Conservation (phyloP, 2,329 filamentous ascomycete genomes). For the Biscogniauxia sp. region DNA sequence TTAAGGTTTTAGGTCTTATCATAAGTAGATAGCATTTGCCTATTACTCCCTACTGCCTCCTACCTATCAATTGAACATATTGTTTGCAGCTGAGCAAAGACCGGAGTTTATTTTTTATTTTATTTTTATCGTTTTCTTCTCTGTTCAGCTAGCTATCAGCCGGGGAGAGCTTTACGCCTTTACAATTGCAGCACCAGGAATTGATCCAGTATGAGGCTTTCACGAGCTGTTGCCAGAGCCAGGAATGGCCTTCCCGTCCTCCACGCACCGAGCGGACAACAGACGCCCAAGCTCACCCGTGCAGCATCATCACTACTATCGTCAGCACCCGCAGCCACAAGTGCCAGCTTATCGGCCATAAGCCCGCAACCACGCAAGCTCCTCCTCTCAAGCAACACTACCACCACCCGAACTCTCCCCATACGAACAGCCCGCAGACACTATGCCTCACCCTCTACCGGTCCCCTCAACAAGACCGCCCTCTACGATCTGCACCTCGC, state of each 20-base stretch:
- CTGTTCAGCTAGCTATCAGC: not conserved
- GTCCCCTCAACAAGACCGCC: conserved; percentile 59
- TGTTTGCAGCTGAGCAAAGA: not conserved
- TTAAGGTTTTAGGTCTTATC: conserved; percentile 2
- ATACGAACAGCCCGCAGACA: conserved; percentile 11
- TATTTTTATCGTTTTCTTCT: not conserved
- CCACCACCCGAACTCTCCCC: not conserved
- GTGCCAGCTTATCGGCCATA: conserved; percentile 1
- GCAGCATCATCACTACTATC: conserved; percentile 4
- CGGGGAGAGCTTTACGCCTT: not conserved
- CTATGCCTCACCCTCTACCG: conserved; percentile 21
- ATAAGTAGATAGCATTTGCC: not conserved
- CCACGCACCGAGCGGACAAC: conserved; percentile 11
- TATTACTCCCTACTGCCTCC: no score
- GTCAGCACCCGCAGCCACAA: not conserved
- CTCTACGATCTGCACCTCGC: conserved; percentile 76
- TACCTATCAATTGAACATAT: conserved; percentile 13
- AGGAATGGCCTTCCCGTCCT: conserved; percentile 19
- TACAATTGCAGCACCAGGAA: conserved; percentile 6
- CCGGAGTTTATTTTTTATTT: conserved; percentile 4
- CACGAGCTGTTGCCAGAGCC: conserved; percentile 18
- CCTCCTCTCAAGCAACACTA: not conserved
- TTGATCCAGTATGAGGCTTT: conserved; percentile 25
- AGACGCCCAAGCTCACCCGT: conserved; percentile 5
- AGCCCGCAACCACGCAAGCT: conserved; percentile 1